A percentile compares a stretch with the other conserved stretches of the same genome.
These are phyloP conservation scores for Claviceps capensis DNA, from an alignment of 2,329 filamentous ascomycete genomes.

Conservation along the genomic window DNA sequence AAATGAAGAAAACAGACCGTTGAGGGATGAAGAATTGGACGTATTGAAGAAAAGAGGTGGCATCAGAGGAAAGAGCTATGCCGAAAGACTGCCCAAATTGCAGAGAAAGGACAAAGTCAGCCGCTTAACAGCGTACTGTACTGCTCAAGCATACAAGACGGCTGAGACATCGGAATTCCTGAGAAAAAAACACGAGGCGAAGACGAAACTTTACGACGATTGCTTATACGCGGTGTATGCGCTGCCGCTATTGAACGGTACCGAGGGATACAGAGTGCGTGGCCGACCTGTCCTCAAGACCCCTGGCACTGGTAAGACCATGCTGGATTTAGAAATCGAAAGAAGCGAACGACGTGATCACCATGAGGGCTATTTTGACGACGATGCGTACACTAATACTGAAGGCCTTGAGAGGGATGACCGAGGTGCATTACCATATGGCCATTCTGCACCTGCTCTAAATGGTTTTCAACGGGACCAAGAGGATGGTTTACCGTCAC, in stretches of 20 bases:
- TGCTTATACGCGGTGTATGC: constrained; percentile 95
- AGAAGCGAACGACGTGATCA: constrained; percentile 80
- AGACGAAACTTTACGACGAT: constrained; percentile 95
- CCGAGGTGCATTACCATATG: constrained; percentile 17
- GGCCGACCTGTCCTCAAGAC: constrained; percentile 88
- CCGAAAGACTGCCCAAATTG: constrained; percentile 80
- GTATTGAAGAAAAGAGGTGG: constrained; percentile 48
- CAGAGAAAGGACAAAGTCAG: constrained; percentile 78
- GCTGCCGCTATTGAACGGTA: constrained; percentile 71
- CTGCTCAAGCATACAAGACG: constrained; percentile 84
- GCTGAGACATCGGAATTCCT: constrained; percentile 80
- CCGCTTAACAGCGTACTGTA: constrained; percentile 90
- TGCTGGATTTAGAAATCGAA: constrained; percentile 92
- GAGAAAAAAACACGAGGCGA: constrained; percentile 72
- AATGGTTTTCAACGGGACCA: constrained; percentile 18
- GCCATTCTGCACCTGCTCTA: constrained; percentile 16
- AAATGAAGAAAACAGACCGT: constrained; percentile 48
- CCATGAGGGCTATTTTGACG: constrained; percentile 80
- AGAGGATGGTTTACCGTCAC: constrained; percentile 30
- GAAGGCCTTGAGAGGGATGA: constrained; percentile 18
- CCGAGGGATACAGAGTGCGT: constrained; percentile 73
- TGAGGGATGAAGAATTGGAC: constrained; percentile 55
- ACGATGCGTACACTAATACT: constrained; percentile 41
- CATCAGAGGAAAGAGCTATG: constrained; percentile 72
- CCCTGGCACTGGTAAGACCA: constrained; percentile 74